These are phyloP conservation scores for Mycena citricolor DNA, from an alignment of 1,284 basidiomycete species.

Conservation along the genomic window DNA sequence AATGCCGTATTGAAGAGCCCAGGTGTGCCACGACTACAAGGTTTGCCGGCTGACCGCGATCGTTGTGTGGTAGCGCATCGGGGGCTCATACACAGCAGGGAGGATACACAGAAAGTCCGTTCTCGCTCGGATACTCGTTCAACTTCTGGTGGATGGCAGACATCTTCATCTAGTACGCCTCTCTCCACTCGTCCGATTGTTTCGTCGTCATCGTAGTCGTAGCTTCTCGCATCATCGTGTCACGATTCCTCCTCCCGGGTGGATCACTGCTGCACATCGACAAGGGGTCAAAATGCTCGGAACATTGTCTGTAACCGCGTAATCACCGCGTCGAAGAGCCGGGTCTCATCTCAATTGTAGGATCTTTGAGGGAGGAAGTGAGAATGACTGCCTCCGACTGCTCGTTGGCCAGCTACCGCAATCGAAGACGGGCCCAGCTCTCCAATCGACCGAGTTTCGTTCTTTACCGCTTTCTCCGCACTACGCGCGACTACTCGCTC, in stretches of 20 bases:
- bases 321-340: too few species aligned
- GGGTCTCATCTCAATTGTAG: too few species aligned
- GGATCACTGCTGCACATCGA: conserved; percentile 74
- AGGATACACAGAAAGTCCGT: conserved; percentile 72
- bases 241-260: conserved; percentile 74
- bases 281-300: conserved; percentile 78
- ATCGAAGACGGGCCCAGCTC: conserved; percentile 46
- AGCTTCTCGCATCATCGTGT: conserved; percentile 84
- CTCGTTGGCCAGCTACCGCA: conserved; percentile 57
- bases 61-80: too few species aligned
- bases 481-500: conserved; percentile 69
- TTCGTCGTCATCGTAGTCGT: conserved; percentile 1
- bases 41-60: too few species aligned
- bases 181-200: not conserved
- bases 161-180: conserved; percentile 73
- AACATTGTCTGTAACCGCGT: conserved; percentile 59
- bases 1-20: conserved; percentile 9
- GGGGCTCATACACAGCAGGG: too few species aligned
- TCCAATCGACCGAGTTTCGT: conserved; percentile 29
- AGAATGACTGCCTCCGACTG: conserved; percentile 64
- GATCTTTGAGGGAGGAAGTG: conserved; percentile 68
- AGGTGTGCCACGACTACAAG: conserved; percentile 84
- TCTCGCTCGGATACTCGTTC: conserved; percentile 71
- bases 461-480: conserved; percentile 64
- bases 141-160: conserved; percentile 77